Percentiles rank a stretch among this genome's conserved stretches.
Conservation (phyloP, 805 yeast genomes). For the Zygotorulaspora danielsina region DNA sequence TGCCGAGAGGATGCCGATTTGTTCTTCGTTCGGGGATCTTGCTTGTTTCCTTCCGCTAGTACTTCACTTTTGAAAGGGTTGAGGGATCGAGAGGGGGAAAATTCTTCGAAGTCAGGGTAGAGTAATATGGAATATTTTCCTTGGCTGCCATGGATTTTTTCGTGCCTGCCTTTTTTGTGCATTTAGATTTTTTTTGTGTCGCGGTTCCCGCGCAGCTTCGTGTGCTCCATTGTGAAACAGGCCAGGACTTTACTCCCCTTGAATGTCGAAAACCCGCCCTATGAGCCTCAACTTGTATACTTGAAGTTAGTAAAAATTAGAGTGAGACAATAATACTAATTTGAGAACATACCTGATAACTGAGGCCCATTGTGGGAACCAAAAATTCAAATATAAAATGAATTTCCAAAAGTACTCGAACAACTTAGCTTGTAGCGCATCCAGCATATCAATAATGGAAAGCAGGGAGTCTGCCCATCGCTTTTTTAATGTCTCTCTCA, state of each 20-base stretch:
- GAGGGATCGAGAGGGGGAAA: neutral
- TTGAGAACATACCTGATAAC: constrained; percentile 29
- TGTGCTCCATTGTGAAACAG: no score
- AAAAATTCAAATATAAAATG: constrained; percentile 21
- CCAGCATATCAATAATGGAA: constrained; percentile 12
- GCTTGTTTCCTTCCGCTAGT: neutral
- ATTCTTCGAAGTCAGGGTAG: neutral
- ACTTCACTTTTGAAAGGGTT: neutral
- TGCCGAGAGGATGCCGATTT: neutral
- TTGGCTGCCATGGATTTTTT: no score
- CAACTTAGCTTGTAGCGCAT: constrained; percentile 16
- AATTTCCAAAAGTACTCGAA: constrained; percentile 26
- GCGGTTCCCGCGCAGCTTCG: neutral
- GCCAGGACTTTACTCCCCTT: no score
- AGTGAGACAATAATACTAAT: no score
- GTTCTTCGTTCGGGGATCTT: neutral
- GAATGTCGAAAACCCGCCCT: neutral
- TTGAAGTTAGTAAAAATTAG: neutral
- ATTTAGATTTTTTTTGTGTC: neutral
- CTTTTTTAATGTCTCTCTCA: constrained; percentile 7
- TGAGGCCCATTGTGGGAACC: constrained; percentile 22
- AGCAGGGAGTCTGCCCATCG: constrained; percentile 12
- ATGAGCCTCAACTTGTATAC: neutral
- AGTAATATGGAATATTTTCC: neutral
- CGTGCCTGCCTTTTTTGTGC: no score